Conservation (phyloP, 805 yeast species). For the Cyberlindnera suaveolens region DNA sequence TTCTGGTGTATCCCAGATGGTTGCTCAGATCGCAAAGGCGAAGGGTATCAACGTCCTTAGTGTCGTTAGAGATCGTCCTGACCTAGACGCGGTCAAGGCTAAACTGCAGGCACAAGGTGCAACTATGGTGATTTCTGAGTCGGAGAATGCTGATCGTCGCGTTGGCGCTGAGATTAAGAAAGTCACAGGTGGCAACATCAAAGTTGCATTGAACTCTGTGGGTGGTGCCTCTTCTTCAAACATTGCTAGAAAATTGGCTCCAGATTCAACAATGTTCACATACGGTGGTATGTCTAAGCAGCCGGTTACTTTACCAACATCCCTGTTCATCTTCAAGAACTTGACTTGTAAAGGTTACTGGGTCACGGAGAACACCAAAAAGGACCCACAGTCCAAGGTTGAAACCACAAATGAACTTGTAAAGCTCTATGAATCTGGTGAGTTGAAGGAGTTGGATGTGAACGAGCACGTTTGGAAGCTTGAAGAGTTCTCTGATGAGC, state of each 20-base stretch:
- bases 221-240: conserved; percentile 86
- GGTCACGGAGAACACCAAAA: conserved; percentile 67
- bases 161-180: conserved; percentile 54
- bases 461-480: conserved; percentile 26
- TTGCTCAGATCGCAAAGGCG: conserved; percentile 76
- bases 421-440: conserved; percentile 51
- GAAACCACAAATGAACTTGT: conserved; percentile 50
- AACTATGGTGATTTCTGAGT: conserved; percentile 80
- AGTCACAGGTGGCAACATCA: conserved; percentile 49
- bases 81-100: conserved; percentile 54
- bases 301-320: conserved; percentile 89
- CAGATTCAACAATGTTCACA: conserved; percentile 74
- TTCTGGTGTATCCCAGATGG: conserved; percentile 90
- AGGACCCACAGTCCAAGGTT: conserved; percentile 54
- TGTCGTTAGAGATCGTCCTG: conserved; percentile 81
- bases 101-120: conserved; percentile 71
- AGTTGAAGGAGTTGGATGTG: conserved; percentile 37
- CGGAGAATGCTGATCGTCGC: conserved; percentile 64
- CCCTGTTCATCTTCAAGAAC: conserved; percentile 85
- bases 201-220: conserved; percentile 83
- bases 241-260: conserved; percentile 73
- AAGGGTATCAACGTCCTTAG: conserved; percentile 79
- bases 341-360: conserved; percentile 86
- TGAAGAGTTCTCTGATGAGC: conserved; percentile 28
- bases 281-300: conserved; percentile 98